Conservation (phyloP, 2,329 filamentous ascomycete species). For the Rhynchosporium graminicola region DNA sequence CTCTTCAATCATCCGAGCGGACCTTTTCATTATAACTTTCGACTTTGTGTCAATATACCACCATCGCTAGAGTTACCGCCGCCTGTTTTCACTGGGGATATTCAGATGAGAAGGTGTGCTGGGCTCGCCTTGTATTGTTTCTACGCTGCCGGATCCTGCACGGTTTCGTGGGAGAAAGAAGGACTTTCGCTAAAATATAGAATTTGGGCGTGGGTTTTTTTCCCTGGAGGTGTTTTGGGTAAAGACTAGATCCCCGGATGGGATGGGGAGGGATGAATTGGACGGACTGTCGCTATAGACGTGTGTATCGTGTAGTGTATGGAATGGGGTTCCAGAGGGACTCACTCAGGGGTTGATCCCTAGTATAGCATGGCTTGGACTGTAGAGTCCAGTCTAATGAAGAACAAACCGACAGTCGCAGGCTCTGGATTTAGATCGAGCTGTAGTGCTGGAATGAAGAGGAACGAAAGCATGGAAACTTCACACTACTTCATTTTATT, state of each 20-base stretch:
- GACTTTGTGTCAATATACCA: constrained; percentile 32
- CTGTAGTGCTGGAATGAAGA: constrained; percentile 4
- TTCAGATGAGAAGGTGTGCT: constrained; percentile 32
- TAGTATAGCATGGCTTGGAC: constrained; percentile 3
- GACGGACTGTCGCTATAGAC: constrained; percentile 33
- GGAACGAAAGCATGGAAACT: constrained; percentile 6
- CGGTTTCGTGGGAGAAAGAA: constrained; percentile 6
- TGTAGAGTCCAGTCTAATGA: not conserved
- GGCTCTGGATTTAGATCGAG: not conserved
- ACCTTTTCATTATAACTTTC: constrained; percentile 15
- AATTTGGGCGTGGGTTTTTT: constrained; percentile 22
- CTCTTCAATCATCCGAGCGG: not conserved
- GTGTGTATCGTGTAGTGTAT: constrained; percentile 19
- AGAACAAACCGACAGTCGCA: constrained; percentile 7
- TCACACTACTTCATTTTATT: constrained; percentile 1
- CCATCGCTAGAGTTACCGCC: constrained; percentile 41
- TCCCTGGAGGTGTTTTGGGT: constrained; percentile 19
- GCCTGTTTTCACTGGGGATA: constrained; percentile 21
- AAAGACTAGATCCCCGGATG: constrained; percentile 11
- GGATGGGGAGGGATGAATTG: not conserved
- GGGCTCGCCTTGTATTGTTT: constrained; percentile 35
- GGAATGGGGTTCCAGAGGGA: not conserved
- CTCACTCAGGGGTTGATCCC: not conserved
- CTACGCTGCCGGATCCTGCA: constrained; percentile 11
- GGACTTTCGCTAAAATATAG: constrained; percentile 31